Base-by-base conservation (phyloP, 768 basidiomycete species). In the Cystobasidium ongulense region DNA sequence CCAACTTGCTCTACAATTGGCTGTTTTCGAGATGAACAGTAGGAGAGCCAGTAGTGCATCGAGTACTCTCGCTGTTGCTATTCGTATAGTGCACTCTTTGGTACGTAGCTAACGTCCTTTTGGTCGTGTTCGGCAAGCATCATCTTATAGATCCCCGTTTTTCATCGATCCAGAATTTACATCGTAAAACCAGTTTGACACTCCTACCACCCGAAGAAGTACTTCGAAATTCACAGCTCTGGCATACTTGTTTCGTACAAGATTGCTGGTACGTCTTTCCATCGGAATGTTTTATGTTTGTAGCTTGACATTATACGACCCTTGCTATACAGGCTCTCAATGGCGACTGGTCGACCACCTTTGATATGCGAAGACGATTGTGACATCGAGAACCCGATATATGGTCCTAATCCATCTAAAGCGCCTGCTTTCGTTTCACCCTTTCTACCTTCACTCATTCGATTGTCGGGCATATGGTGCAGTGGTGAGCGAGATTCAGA, bases 11-110 rank as follows among this genome's bases (percentile, higher is more conserved):
- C 63, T 64, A 11, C 63, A 64, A 25, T 21, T 64, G 31, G 63
- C 63, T 1, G 41, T 64, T 21, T 64, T 64, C 38, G 63, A 64
- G 63, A 64, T 64, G 35, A 64, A 64, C n/a, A 64, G 31, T 41
- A 15, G 25, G 18, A 35, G 63, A 41, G 8, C 35, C 23, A 64
- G 15, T 23, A 13, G 10, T 21, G 33, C 41, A 39, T 64, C 31
- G 5, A 27, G 35, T 15, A 64, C 63, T 8, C 63, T 64, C 21
- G 63, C 63, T 38, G 35, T 64, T 23, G 39, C 35, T 41, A 43
- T 64, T 17, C 33, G 63, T 7, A 27, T 64, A 4, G 33, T 21
- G 15, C 63, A 38, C 63, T 64, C 15, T 29, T 64, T 3, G 13
- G 63, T n/a, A n/a, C n/a, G n/a, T n/a, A n/a, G n/a, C n/a, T n/a